These are phyloP conservation scores for Diplocarpon rosae DNA, from an alignment of 2,329 filamentous ascomycete genomes.

Conservation along the genomic window DNA sequence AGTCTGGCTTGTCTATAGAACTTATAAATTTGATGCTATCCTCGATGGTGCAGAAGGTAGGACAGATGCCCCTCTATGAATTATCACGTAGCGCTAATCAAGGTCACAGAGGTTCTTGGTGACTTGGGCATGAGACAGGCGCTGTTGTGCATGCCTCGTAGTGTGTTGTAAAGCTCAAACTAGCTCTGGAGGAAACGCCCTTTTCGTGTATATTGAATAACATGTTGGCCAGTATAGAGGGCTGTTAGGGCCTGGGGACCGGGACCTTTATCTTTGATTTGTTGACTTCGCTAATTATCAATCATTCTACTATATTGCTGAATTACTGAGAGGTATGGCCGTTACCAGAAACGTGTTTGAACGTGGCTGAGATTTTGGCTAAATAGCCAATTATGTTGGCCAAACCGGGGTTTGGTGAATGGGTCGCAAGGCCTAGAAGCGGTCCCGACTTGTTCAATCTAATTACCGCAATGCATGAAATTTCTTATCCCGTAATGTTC, in stretches of 20 bases:
- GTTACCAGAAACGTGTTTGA: too few species aligned
- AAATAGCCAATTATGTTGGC: too few species aligned
- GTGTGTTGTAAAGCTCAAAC: slow-evolving; percentile 49
- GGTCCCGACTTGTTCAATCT: too few species aligned
- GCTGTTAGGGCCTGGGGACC: background rate
- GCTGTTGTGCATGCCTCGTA: slow-evolving; percentile 74
- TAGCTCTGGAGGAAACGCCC: too few species aligned
- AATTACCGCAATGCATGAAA: too few species aligned
- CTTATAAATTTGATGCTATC: slow-evolving; percentile 61
- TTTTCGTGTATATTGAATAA: background rate
- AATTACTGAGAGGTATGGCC: too few species aligned
- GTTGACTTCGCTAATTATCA: too few species aligned
- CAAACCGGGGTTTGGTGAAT: too few species aligned
- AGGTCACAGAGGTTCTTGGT: slow-evolving; percentile 52
- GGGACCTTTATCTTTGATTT: background rate
- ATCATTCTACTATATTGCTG: too few species aligned
- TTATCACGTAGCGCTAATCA: slow-evolving; percentile 4
- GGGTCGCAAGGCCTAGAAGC: too few species aligned
- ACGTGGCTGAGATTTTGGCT: too few species aligned
- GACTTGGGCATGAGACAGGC: slow-evolving; percentile 78
- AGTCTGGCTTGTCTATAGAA: slow-evolving; percentile 1
- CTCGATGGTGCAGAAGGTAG: slow-evolving; percentile 60
- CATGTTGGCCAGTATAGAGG: background rate
- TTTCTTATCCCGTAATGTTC: too few species aligned
- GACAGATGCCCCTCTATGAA: background rate